Evolutionary conservation across 2,329 filamentous ascomycete genomes (phyloP), one percentile per base, ranked within the genome.

Genomic region (Fusarium lyarnte): DNA sequence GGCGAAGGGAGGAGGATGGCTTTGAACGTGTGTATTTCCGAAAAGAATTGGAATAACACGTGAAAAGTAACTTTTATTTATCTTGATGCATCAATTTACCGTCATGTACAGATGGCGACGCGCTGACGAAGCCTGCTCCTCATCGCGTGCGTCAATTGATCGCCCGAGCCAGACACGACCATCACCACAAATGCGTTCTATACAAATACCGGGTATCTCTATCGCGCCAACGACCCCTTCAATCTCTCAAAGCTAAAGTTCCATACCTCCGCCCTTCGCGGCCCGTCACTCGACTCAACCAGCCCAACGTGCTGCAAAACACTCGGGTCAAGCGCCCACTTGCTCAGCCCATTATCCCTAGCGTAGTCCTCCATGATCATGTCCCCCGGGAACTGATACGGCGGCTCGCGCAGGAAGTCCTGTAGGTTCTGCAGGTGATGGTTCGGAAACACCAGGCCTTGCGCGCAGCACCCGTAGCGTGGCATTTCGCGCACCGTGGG

Each of bases 271-370:
- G 77, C 76, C 41, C 69, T 69, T 33, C 73, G 70, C 5, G 68
- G 70, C 1, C 77, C 77, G 3, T 75, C 78, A 8, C 79, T 80
- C 11, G 79, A 80, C 65, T 80, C 77, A 27, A 73, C 75, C 35
- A 78, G 64, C 8, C 81, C 82, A 12, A 81, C 78, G 52, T 83
- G 82, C 53, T 83, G 82, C 23, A 83, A 74, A 3, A 83, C 79
- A 35, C 80, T 81, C 39, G 80, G 80, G 21, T 81, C 79, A 33
- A 82, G 74, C 9, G 82, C 81, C 80, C 81, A 83, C 55, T 82
- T 82, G 5, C 69, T 70, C 52, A 81, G 54, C 14, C 69, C 70
- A 10, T 74, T 61, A 3, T 79, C 75, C 38, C 76, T 65, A 4
- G 81, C 80, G 51, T 79, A 81, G 14, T 76, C 78, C 64, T 83